Evolutionary conservation across 2,329 filamentous ascomycete species (phyloP), one percentile per base, ranked within the genome.

Genomic region (Cordyceps cateniannulata): DNA sequence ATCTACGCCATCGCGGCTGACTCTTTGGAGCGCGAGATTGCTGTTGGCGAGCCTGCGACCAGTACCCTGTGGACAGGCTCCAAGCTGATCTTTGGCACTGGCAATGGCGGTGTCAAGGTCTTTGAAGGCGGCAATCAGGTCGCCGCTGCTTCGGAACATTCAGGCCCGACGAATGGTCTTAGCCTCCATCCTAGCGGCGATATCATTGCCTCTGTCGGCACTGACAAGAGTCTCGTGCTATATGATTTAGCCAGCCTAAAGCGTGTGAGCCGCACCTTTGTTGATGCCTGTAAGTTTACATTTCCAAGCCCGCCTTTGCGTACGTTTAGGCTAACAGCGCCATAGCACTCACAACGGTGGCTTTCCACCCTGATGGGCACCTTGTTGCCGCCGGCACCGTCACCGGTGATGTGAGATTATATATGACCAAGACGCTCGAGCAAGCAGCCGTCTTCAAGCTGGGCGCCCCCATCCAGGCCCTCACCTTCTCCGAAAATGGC

Each of bases 351-450:
- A 90, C 89, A 1, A 84, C 87, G 55, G 89, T 87, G 65, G 85
- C 88, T 38, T 98, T 99, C 81, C 95, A 99, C 72, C 95, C 96
- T 7, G 95, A 99, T 70, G 95, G 95, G n/a, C 91, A 97, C 71
- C 82, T 99, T 6, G 85, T 98, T 67, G 93, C 91, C 44, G 89
- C 88, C 3, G 95, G 93, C 64, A 90, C 89, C n/a, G 78, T 78
- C 10, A 82, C 88, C 53, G 91, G 91, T 49, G 86, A 91, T 62
- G 89, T 99, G 72, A 91, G 93, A 72, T 84, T 99, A 58, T 98
- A 90, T 76, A 90, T 96, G 74, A 88, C 92, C 66, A 93, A 89
- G 73, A 89, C 85, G 0, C 88, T 92, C 42, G 84, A 87, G 63
- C 82, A 86, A 65, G 90, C 91, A 29, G 91, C 91, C 29, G 86